Evolutionary conservation across 768 basidiomycete genomes (phyloP).

Genomic region (Lentinula lateritia): DNA sequence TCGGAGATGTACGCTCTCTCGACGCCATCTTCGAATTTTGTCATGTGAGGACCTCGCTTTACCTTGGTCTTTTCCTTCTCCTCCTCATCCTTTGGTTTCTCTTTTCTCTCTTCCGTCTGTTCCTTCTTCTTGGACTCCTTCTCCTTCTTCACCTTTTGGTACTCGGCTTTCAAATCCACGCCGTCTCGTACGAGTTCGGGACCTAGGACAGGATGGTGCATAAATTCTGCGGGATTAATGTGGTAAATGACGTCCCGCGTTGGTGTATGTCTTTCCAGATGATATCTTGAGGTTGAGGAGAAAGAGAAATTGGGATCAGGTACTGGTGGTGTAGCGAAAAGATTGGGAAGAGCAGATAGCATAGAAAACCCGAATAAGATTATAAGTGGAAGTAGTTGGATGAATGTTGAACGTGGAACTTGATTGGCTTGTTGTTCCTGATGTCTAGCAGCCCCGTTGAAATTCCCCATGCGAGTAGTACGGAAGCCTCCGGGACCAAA

Average conservation of each 20-base stretch:
- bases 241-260: conserved; percentile 75
- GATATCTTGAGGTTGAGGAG: conserved; percentile 50
- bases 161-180: conserved; percentile 28
- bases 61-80: conserved; percentile 19
- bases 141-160: conserved; percentile 22
- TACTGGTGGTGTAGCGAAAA: conserved; percentile 60
- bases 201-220: conserved; percentile 70
- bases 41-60: conserved; percentile 34
- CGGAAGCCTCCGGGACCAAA: conserved; percentile 86
- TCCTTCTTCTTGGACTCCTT: conserved; percentile 18
- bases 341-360: conserved; percentile 69
- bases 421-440: conserved; percentile 29
- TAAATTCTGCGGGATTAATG: conserved; percentile 74
- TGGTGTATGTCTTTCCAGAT: conserved; percentile 66
- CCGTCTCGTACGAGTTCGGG: conserved; percentile 58
- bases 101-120: conserved; percentile 3
- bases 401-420: conserved; percentile 55
- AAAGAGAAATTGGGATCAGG: conserved; percentile 85
- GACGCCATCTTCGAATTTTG: conserved; percentile 69
- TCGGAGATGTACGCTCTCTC: conserved; percentile 72
- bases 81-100: conserved; percentile 17
- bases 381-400: conserved; percentile 82
- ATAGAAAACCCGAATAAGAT: conserved; percentile 82
- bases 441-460: conserved; percentile 24
- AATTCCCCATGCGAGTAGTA: conserved; percentile 53